A percentile compares a stretch with the other conserved stretches of the same genome.
Evolutionary conservation across 2,329 filamentous ascomycete species (phyloP).

Genomic region (Hypocreales sp.): DNA sequence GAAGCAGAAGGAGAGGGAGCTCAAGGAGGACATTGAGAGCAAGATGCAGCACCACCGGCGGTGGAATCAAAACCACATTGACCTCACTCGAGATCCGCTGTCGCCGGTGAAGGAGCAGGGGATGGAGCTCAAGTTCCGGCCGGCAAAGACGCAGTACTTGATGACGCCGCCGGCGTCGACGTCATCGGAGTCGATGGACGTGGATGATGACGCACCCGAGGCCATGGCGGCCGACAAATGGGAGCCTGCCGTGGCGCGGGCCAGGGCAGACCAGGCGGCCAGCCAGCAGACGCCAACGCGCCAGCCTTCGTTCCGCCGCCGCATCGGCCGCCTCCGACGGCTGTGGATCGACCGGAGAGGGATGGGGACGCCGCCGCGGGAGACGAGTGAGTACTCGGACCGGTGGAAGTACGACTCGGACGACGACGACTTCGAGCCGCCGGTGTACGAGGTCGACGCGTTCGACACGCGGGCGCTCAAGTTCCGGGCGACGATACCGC

Average conservation of each 20-base stretch:
- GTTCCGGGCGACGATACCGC: constrained; percentile 43
- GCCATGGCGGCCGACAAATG: constrained; percentile 22
- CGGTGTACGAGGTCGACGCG: constrained; percentile 62
- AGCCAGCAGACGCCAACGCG: constrained; percentile 23
- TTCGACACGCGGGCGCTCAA: constrained; percentile 43
- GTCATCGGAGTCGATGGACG: constrained; percentile 39
- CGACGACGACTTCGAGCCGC: constrained; percentile 67
- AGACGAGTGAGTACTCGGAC: constrained; percentile 35
- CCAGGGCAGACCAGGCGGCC: constrained; percentile 22
- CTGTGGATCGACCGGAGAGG: constrained; percentile 79
- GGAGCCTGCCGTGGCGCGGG: constrained; percentile 25
- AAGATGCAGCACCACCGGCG: constrained; percentile 78
- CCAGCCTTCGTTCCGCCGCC: constrained; percentile 61
- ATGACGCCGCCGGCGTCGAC: constrained; percentile 48
- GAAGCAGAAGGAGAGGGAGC: constrained; percentile 66
- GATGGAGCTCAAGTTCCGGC: constrained; percentile 49
- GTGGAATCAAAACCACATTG: constrained; percentile 84
- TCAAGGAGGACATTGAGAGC: constrained; percentile 68
- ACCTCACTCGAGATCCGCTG: constrained; percentile 74
- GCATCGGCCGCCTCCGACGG: constrained; percentile 71
- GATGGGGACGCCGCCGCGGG: constrained; percentile 33
- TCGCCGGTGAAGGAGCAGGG: constrained; percentile 57
- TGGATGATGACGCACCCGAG: constrained; percentile 31
- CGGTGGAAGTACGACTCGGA: constrained; percentile 82
- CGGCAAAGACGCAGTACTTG: constrained; percentile 55